Conservation (phyloP, 208 protist genomes). For the Phytomonas francai region DNA sequence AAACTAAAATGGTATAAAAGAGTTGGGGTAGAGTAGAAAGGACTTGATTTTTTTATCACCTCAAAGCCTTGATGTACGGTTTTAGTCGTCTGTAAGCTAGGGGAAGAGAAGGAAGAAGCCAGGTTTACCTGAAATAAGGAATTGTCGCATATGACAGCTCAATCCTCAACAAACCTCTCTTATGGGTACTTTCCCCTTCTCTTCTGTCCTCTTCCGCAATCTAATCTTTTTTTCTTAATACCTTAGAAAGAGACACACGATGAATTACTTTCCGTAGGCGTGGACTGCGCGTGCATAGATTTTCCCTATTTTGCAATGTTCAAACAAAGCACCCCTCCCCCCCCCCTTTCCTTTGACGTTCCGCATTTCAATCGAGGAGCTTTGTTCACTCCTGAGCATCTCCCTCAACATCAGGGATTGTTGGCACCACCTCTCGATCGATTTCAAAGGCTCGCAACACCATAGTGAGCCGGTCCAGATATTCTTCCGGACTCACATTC, state of each 20-base stretch:
- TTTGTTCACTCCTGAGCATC: not conserved
- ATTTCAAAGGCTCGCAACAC: constrained; percentile 41
- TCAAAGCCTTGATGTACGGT: not conserved
- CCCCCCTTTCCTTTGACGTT: not conserved
- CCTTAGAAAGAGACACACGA: not conserved
- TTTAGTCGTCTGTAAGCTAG: not conserved
- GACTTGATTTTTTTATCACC: not conserved
- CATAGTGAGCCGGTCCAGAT: constrained; percentile 30
- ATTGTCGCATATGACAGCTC: not conserved
- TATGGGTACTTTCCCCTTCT: not conserved
- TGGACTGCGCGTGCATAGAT: not conserved
- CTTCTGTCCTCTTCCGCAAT: not conserved
- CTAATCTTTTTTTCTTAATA: not conserved
- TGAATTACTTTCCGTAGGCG: not conserved
- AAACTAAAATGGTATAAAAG: constrained; percentile 16
- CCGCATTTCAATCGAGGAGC: not conserved
- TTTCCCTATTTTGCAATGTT: not conserved
- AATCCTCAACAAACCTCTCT: not conserved
- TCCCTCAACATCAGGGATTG: not conserved
- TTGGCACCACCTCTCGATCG: not conserved
- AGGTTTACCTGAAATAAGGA: not conserved
- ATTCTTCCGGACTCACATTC: constrained; percentile 57
- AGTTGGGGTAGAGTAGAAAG: constrained; percentile 1
- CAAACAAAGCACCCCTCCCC: not conserved
- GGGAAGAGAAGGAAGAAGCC: constrained; percentile 2